Evolutionary conservation across 139 green algal genomes (phyloP).

Genomic region (Closterium sp.): DNA sequence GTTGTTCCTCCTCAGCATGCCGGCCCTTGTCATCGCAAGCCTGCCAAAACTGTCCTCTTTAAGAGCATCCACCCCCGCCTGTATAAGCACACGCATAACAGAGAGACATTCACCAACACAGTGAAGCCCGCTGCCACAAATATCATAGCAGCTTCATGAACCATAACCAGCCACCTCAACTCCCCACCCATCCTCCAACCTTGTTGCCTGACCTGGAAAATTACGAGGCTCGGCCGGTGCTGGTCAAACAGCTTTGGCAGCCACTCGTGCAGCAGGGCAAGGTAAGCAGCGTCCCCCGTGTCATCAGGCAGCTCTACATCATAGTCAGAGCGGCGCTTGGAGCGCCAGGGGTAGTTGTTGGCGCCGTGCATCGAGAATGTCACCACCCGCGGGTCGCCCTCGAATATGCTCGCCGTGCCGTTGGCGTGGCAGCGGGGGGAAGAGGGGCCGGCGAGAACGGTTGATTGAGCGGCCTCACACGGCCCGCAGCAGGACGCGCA

Average conservation of each 20-base stretch:
- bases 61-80: slow-evolving; percentile 69
- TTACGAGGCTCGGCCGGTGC: slow-evolving; percentile 62
- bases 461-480: neutral
- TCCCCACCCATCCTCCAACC: neutral
- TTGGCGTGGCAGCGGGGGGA: slow-evolving; percentile 54
- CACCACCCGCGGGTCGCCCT: slow-evolving; percentile 61
- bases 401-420: slow-evolving; percentile 70
- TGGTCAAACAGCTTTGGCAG: slow-evolving; percentile 58
- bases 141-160: neutral
- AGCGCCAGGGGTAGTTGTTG: slow-evolving; percentile 75
- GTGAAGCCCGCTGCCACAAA: too few species aligned
- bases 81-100: slow-evolving; percentile 5
- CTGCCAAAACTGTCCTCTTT: slow-evolving; percentile 62
- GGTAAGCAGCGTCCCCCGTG: slow-evolving; percentile 55
- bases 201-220: slow-evolving; percentile 60
- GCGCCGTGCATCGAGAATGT: slow-evolving; percentile 72
- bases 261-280: slow-evolving; percentile 49
- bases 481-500: neutral
- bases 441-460: neutral
- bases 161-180: neutral
- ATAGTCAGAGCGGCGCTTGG: slow-evolving; percentile 58
- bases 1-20: slow-evolving; percentile 65
- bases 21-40: slow-evolving; percentile 58
- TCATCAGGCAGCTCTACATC: slow-evolving; percentile 63
- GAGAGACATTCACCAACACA: neutral